Evolutionary conservation across 345 rosid genomes (phyloP).

Genomic region (Gossypium thurberi): DNA sequence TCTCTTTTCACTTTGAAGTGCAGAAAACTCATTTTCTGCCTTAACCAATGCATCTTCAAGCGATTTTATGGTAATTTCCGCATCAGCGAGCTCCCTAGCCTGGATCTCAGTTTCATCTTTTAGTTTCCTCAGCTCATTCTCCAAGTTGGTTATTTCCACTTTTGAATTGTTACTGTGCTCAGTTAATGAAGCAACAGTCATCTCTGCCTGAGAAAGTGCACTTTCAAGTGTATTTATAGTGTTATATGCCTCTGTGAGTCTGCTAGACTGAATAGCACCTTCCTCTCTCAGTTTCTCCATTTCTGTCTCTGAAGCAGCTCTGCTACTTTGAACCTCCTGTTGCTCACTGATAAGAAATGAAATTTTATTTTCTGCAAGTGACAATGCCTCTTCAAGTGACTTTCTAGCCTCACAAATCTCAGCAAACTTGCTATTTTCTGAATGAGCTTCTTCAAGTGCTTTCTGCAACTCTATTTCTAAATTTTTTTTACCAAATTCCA

Average conservation of each 20-base stretch:
- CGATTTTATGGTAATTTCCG: conserved; percentile 43
- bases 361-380: conserved; percentile 47
- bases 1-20: conserved; percentile 53
- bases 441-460: conserved; percentile 46
- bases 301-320: conserved; percentile 45
- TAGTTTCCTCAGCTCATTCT: conserved; percentile 50
- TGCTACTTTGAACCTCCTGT: conserved; percentile 57
- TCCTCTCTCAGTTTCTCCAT: conserved; percentile 50
- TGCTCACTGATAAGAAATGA: conserved; percentile 49
- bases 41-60: conserved; percentile 60
- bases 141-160: conserved; percentile 37
- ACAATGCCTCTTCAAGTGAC: conserved; percentile 64
- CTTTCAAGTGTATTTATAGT: conserved; percentile 58
- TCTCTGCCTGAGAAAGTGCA: conserved; percentile 49
- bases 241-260: conserved; percentile 50
- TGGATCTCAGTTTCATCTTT: conserved; percentile 50
- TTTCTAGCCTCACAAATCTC: conserved; percentile 37
- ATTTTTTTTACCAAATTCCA: conserved; percentile 42
- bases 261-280: conserved; percentile 38
- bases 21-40: conserved; percentile 46
- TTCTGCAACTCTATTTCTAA: conserved; percentile 53
- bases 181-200: conserved; percentile 38
- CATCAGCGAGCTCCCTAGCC: conserved; percentile 41
- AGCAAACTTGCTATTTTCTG: conserved; percentile 38
- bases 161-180: conserved; percentile 37